These are phyloP conservation scores for Nymphaea thermarum DNA, from an alignment of 164 flowering plant genomes.

Conservation along the genomic window DNA sequence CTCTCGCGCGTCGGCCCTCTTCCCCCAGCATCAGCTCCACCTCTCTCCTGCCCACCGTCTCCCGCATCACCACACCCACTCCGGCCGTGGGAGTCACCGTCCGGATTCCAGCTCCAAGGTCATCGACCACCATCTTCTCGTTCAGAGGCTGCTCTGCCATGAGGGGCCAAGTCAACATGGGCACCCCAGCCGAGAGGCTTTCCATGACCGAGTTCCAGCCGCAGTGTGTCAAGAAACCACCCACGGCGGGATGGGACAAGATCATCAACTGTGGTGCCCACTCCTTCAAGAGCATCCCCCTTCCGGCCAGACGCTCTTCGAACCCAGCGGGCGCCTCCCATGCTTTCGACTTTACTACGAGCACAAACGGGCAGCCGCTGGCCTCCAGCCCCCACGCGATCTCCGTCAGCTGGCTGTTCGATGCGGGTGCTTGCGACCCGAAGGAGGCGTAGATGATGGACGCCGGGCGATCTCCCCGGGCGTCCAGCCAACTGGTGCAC, in stretches of 20 bases:
- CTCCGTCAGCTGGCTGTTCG: constrained; percentile 6
- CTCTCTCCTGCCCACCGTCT: neutral
- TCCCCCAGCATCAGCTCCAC: neutral
- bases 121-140: constrained; percentile 9
- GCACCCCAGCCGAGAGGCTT: constrained; percentile 12
- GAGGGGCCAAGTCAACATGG: constrained; percentile 14
- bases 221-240: constrained; percentile 22
- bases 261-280: constrained; percentile 21
- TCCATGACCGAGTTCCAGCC: constrained; percentile 22
- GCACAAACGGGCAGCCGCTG: constrained; percentile 2
- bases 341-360: constrained; percentile 8
- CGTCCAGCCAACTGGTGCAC: constrained; percentile 27
- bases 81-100: neutral
- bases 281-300: constrained; percentile 12
- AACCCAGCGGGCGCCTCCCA: constrained; percentile 3
- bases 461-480: constrained; percentile 7
- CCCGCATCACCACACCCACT: neutral
- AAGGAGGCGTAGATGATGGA: constrained; percentile 24
- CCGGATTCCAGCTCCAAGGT: constrained; percentile 3
- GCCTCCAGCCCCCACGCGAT: constrained; percentile 10
- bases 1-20: neutral
- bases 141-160: constrained; percentile 14
- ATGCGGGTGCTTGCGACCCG: constrained; percentile 1
- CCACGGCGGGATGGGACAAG: constrained; percentile 15
- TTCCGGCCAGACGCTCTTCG: constrained; percentile 11